Evolutionary conservation across 441 rosid genomes (phyloP).

Genomic region (Bruguiera hainesii): DNA sequence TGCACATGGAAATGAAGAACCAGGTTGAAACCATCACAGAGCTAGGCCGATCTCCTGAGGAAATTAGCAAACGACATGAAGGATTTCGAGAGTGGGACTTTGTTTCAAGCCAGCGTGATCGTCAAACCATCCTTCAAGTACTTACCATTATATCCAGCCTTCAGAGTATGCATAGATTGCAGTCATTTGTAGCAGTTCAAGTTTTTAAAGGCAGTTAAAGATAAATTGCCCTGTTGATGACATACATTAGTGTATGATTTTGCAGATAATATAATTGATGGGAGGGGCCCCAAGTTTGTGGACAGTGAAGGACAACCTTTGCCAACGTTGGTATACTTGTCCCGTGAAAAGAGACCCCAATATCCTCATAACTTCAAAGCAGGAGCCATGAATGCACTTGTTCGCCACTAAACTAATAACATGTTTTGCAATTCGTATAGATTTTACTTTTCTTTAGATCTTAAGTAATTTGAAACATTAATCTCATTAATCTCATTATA

Average conservation of each 20-base stretch:
- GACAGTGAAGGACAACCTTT: slow-evolving; percentile 33
- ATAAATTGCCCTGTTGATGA: not conserved
- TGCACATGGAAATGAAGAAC: slow-evolving; percentile 54
- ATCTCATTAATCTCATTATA: not conserved
- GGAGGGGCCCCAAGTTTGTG: slow-evolving; percentile 29
- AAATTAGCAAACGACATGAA: slow-evolving; percentile 25
- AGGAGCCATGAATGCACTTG: slow-evolving; percentile 80
- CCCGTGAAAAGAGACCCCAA: slow-evolving; percentile 70
- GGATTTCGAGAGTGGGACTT: slow-evolving; percentile 61
- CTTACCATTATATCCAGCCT: not conserved
- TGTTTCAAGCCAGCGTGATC: slow-evolving; percentile 33
- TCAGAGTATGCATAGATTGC: not conserved
- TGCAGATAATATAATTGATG: slow-evolving; percentile 56
- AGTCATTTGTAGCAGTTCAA: no score
- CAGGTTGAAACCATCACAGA: slow-evolving; percentile 38
- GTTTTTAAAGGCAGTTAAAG: no score
- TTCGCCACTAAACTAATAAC: slow-evolving; percentile 10
- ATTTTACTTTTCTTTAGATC: not conserved
- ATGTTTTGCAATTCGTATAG: no score
- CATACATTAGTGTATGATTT: not conserved
- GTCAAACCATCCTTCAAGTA: slow-evolving; percentile 64
- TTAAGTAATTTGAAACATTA: not conserved
- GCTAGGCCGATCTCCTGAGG: slow-evolving; percentile 39
- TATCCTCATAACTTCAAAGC: slow-evolving; percentile 72
- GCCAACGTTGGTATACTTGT: slow-evolving; percentile 67